Base-by-base conservation (phyloP, 169 alveolate species). In the Cyclospora cayetanensis region DNA sequence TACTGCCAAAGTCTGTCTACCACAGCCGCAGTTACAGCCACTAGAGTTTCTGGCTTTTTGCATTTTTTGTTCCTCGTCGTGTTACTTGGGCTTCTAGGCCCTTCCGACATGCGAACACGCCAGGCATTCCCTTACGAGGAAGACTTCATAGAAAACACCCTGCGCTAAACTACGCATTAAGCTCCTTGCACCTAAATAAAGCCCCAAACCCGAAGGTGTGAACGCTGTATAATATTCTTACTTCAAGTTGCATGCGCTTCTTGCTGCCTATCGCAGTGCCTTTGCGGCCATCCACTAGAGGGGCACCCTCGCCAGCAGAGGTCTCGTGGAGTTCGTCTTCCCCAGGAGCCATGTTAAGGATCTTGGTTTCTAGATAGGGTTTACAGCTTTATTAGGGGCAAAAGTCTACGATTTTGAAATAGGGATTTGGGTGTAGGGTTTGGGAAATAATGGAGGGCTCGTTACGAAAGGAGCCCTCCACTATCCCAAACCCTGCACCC, bases 161-260 rank as follows among this genome's bases (percentile, higher is more conserved):
- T 9, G 15, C 55, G 22, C 55, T 46, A 46, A 46, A 46, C 55
- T n/a, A n/a, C n/a, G n/a, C n/a, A n/a, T n/a, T n/a, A n/a, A n/a
- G n/a, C n/a, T n/a, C n/a, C n/a, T n/a, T n/a, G n/a, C n/a, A n/a
- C n/a, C n/a, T n/a, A n/a, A n/a, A n/a, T n/a, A n/a, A n/a, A n/a
- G n/a, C n/a, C 55, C 55, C 15, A 46, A 46, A 46, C 55, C 55
- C 55, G 7, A 46, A 46, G 15, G 22, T 15, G 22, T 46, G 15
- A 46, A 46, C 55, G 22, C 55, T 46, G 15, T 7, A 9, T 46
- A 27, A 22, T 12, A 9, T 12, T 31, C 89, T 43, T 3, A 50
- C 89, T 50, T 79, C 89, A n/a, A 79, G 89, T 72, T 79, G 89
- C 89, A 79, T 79, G 43, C 89, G 89, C 46, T 79, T 79, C 46